phyloP scores from a whole-genome alignment of 2,329 filamentous ascomycete genomes.

The Juglanconis juglandina region DNA sequence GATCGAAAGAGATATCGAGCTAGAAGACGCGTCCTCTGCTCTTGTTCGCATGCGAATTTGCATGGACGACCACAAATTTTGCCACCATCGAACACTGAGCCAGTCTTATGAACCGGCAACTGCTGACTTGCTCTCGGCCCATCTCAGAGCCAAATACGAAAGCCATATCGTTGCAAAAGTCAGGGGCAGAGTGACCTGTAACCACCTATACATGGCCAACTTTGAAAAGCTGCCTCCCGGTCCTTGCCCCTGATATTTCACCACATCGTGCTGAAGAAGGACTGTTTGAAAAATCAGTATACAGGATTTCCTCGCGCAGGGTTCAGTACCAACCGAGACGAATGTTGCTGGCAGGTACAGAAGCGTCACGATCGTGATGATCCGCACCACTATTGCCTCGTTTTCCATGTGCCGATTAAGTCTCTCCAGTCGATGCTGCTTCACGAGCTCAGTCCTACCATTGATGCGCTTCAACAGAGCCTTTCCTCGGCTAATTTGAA shows the following conservation, averaged over 20 bases:
- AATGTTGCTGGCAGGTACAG: slow-evolving; percentile 27
- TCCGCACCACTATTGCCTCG: slow-evolving; percentile 24
- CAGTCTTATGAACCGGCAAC: background rate
- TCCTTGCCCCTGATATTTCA: slow-evolving; percentile 18
- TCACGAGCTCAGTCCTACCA: slow-evolving; percentile 33
- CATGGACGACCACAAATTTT: background rate
- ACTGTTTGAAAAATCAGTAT: background rate
- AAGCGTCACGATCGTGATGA: slow-evolving; percentile 27
- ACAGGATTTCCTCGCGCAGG: background rate
- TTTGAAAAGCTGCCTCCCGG: slow-evolving; percentile 11
- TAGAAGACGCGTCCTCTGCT: no score
- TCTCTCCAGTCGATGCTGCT: slow-evolving; percentile 24
- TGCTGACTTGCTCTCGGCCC: background rate
- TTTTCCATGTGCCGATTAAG: slow-evolving; percentile 28
- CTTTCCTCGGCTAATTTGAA: slow-evolving; percentile 33
- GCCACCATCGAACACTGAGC: background rate
- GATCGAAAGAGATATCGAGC: no score
- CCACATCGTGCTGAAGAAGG: slow-evolving; percentile 21
- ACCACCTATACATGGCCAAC: slow-evolving; percentile 17
- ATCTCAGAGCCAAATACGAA: background rate
- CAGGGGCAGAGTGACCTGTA: slow-evolving; percentile 19
- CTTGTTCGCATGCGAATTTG: background rate
- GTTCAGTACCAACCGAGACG: slow-evolving; percentile 20
- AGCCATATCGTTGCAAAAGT: slow-evolving; percentile 13
- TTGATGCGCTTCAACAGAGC: slow-evolving; percentile 30